A percentile compares a stretch with the other conserved stretches of the same genome.
Conservation (phyloP, 352 stramenopile species). For the Proteromonas lacertae region DNA sequence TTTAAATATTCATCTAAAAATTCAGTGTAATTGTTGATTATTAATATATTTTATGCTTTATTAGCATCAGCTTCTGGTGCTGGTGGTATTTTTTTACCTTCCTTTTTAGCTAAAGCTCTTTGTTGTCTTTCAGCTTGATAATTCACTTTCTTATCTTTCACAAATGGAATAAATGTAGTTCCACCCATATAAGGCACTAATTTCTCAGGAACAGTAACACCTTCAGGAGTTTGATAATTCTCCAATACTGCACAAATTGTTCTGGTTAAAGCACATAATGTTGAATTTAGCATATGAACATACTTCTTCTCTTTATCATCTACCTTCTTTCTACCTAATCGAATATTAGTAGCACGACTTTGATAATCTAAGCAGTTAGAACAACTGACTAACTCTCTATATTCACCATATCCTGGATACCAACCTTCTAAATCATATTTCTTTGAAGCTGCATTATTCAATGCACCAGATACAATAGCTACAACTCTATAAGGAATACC, state of each 20-base stretch:
- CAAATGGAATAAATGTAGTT: slow-evolving; percentile 87
- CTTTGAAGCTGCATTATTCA: slow-evolving; percentile 95
- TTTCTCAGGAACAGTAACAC: slow-evolving; percentile 78
- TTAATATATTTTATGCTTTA: too few species aligned
- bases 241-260: slow-evolving; percentile 96
- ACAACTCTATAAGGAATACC: slow-evolving; percentile 87
- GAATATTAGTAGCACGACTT: slow-evolving; percentile 74
- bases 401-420: slow-evolving; percentile 93
- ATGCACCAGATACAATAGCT: slow-evolving; percentile 80
- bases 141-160: too few species aligned
- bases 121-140: too few species aligned
- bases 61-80: too few species aligned
- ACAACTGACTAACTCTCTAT: slow-evolving; percentile 81
- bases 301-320: slow-evolving; percentile 78
- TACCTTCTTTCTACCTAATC: slow-evolving; percentile 72
- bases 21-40: too few species aligned
- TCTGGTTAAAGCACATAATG: slow-evolving; percentile 80
- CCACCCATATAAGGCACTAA: slow-evolving; percentile 89
- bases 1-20: too few species aligned
- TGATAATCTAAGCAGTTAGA: slow-evolving; percentile 98
- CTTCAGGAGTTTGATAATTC: slow-evolving; percentile 63
- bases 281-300: slow-evolving; percentile 95
- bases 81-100: too few species aligned
- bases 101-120: too few species aligned
- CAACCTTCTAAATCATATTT: slow-evolving; percentile 98